phyloP scores from a whole-genome alignment of 768 basidiomycete species.

The Macrolepiota albuminosa region DNA sequence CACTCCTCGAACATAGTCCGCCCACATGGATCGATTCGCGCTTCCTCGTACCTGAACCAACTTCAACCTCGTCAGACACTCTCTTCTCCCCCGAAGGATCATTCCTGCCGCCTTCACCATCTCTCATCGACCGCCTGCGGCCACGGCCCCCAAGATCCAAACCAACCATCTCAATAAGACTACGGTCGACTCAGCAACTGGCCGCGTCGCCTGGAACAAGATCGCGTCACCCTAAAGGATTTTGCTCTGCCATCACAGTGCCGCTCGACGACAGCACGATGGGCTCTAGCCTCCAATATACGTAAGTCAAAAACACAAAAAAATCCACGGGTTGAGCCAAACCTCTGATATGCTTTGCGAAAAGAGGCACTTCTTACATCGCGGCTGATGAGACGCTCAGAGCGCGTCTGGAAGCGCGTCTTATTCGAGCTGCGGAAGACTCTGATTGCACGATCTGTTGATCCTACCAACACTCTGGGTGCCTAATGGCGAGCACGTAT shows the following conservation, averaged over 20 bases:
- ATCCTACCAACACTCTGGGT: neutral
- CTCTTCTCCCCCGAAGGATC: neutral
- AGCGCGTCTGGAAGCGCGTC: conserved; percentile 40
- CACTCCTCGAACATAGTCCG: conserved; percentile 50
- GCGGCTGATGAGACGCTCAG: conserved; percentile 38
- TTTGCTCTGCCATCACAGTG: conserved; percentile 27
- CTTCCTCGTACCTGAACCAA: conserved; percentile 36
- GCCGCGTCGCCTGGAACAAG: conserved; percentile 18
- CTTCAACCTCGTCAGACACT: neutral
- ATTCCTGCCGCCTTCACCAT: neutral
- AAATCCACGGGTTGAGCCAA: neutral
- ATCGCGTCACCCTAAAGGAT: neutral
- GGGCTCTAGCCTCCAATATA: conserved; percentile 46
- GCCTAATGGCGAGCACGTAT: too few relatives aligned
- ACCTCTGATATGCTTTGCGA: neutral
- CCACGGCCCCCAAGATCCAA: conserved; percentile 19
- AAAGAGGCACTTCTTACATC: conserved; percentile 43
- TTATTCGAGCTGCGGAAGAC: conserved; percentile 28
- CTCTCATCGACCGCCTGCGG: conserved; percentile 10
- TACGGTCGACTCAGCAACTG: conserved; percentile 31
- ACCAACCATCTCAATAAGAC: conserved; percentile 30
- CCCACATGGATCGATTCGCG: conserved; percentile 54
- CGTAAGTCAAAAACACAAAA: conserved; percentile 29
- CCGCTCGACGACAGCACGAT: conserved; percentile 34
- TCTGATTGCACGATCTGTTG: conserved; percentile 43